Conservation (phyloP, 2,329 filamentous ascomycete genomes). For the Zymoseptoria crescenta region DNA sequence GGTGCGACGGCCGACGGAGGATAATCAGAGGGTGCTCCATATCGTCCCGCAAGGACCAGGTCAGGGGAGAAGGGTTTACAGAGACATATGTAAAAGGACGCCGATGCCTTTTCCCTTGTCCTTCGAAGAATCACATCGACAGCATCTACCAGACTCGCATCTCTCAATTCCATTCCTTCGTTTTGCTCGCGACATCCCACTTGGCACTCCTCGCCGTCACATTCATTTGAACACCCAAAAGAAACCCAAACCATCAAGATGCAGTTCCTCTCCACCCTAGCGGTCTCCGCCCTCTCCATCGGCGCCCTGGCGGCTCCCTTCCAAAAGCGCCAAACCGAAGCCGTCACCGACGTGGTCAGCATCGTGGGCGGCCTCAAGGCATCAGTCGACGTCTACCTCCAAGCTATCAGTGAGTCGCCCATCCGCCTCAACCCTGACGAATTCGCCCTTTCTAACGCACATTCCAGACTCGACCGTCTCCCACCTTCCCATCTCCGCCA, state of each 20-base stretch:
- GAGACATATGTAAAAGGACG: conserved; percentile 4
- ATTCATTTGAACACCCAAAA: conserved; percentile 9
- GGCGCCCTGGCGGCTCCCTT: conserved; percentile 12
- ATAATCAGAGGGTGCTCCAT: neutral
- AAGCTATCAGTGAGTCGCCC: neutral
- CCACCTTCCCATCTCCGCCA: neutral
- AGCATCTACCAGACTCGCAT: neutral
- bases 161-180: conserved; percentile 10
- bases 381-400: neutral
- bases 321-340: conserved; percentile 9
- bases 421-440: neutral
- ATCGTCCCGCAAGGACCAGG: neutral
- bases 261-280: conserved; percentile 14
- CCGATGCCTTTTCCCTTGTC: neutral
- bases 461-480: neutral
- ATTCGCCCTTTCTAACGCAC: neutral
- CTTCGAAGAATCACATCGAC: neutral
- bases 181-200: neutral
- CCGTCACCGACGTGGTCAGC: conserved; percentile 2
- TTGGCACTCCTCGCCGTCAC: conserved; percentile 12
- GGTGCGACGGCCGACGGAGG: neutral
- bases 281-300: conserved; percentile 12
- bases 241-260: conserved; percentile 9
- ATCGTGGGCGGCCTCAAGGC: conserved; percentile 6
- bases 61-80: neutral